These are phyloP conservation scores for Plectosphaerella plurivora DNA, from an alignment of 2,329 filamentous ascomycete genomes.

Conservation along the genomic window DNA sequence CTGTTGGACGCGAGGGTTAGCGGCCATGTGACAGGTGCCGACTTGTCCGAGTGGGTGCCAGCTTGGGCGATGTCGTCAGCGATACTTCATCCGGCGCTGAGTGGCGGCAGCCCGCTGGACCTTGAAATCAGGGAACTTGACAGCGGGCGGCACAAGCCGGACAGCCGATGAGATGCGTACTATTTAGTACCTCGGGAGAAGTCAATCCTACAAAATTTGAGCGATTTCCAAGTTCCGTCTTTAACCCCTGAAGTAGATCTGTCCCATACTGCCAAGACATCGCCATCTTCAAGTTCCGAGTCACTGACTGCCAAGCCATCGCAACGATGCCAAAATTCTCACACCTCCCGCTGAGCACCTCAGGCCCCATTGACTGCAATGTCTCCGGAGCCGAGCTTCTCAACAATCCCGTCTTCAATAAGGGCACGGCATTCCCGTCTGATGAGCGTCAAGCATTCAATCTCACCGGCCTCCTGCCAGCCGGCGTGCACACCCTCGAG, in stretches of 20 bases:
- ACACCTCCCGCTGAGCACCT: constrained; percentile 28
- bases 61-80: neutral
- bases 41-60: too few species aligned
- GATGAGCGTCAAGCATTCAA: constrained; percentile 67
- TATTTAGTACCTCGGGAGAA: too few species aligned
- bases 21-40: too few species aligned
- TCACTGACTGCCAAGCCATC: neutral
- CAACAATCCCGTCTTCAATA: constrained; percentile 56
- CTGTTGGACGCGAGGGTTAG: too few species aligned
- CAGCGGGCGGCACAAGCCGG: too few species aligned
- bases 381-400: constrained; percentile 28
- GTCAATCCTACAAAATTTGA: too few species aligned
- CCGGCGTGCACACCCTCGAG: constrained; percentile 68
- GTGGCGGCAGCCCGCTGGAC: too few species aligned
- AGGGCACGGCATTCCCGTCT: constrained; percentile 71
- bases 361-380: constrained; percentile 29
- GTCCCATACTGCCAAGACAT: neutral
- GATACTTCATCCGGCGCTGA: too few species aligned
- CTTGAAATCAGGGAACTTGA: too few species aligned
- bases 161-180: too few species aligned
- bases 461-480: constrained; percentile 68
- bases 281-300: too few species aligned
- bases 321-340: constrained; percentile 18
- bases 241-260: neutral
- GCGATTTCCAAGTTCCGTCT: neutral